These are phyloP conservation scores for Crataegus laevigata DNA, from an alignment of 306 rosid genomes.

Conservation along the genomic window DNA sequence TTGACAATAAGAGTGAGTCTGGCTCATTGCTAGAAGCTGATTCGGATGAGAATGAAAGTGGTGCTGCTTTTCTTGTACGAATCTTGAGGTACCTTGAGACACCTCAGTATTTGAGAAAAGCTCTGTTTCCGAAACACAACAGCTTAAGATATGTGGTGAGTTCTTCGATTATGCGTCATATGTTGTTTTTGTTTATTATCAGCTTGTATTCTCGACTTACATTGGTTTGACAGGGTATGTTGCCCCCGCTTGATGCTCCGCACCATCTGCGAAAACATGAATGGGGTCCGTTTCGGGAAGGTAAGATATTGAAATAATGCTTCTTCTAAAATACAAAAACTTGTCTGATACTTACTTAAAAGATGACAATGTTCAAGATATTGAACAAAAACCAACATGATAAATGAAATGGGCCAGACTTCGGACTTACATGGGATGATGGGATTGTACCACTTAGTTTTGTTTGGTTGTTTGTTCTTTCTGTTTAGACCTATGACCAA, in stretches of 20 bases:
- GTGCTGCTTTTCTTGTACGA: slow-evolving; percentile 72
- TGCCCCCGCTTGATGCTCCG: slow-evolving; percentile 98
- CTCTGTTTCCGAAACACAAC: slow-evolving; percentile 82
- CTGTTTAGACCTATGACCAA: background rate
- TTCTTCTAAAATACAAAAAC: background rate
- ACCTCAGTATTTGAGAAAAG: slow-evolving; percentile 87
- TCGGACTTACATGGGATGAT: background rate
- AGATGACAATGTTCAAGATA: background rate
- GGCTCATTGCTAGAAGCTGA: slow-evolving; percentile 17
- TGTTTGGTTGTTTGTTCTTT: slow-evolving; percentile 7
- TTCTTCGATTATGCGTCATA: slow-evolving; percentile 6
- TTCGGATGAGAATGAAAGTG: slow-evolving; percentile 62
- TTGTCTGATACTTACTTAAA: background rate
- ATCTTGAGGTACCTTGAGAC: slow-evolving; percentile 86
- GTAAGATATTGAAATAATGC: slow-evolving; percentile 21
- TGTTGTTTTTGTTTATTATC: slow-evolving; percentile 13
- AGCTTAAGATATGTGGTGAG: slow-evolving; percentile 81
- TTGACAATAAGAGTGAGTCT: slow-evolving; percentile 50
- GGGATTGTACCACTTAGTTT: background rate
- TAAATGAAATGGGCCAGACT: background rate
- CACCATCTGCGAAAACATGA: slow-evolving; percentile 96
- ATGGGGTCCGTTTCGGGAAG: slow-evolving; percentile 86
- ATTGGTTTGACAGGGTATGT: slow-evolving; percentile 52
- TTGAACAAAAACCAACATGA: background rate
- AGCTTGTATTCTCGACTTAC: slow-evolving; percentile 5